Evolutionary conservation across 345 rosid genomes (phyloP), one percentile per base, ranked within the genome.

Genomic region (Carallia pectinifolia): DNA sequence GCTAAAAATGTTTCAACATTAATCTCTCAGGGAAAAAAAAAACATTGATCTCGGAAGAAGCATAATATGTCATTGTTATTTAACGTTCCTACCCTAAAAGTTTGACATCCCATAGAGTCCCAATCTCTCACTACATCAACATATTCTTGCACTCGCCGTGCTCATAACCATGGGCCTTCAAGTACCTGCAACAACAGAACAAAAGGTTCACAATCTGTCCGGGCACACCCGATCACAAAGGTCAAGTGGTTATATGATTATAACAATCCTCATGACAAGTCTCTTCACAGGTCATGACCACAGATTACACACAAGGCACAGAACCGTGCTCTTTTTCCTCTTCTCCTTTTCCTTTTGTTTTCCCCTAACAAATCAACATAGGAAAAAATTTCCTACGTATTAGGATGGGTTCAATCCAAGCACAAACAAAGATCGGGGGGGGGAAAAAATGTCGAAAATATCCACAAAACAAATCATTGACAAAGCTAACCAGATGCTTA

Each of bases 131-230:
- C 79, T 73, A 64, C 78, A 66, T 81, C 80, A 61, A 70, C 39
- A 68, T 62, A 36, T 62, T 36, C 53, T 71, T 78, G 85, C 88
- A 79, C 81, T 34, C 29, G 2, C 61, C 68, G 64, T 64, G 72
- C 77, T 68, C 31, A 82, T 62, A 72, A 44, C 78, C 71, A 76
- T 44, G 62, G 61, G 73, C 63, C 68, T 71, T 75, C 85, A 90
- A 84, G 95, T 89, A 84, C 91, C 97, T 90, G 87, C 81, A 73
- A 62, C 34, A 69, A 59, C 33, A 58, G 55, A 15, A 23, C 38
- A 72, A 65, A 67, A 37, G 12, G 6, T 31, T 40, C 58, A 65
- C 72, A 48, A 69, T 29, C 34, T 9, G 4, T 31, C 10, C 54
- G 34, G 18, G 36, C 17, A 55, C 30, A 23, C 30, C 18, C 48